A percentile compares a stretch with the other conserved stretches of the same genome.
Evolutionary conservation across 2,329 filamentous ascomycete genomes (phyloP).

Genomic region (Sporothrix pseudoabietina): DNA sequence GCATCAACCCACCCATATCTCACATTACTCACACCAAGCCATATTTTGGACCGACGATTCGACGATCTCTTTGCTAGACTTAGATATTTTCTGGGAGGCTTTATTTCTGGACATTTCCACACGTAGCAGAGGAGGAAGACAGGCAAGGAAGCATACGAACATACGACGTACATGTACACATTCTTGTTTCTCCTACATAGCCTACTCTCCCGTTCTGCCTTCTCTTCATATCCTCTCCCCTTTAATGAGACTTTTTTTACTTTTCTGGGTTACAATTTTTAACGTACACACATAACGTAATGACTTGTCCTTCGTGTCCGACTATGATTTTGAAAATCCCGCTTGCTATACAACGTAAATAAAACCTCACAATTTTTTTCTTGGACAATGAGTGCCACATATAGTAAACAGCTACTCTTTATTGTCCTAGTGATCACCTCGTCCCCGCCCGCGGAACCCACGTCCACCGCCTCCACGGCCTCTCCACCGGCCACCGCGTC

Average conservation of each 20-base stretch:
- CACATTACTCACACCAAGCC: neutral
- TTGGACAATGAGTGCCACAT: neutral
- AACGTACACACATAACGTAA: too few species aligned
- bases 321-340: neutral
- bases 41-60: neutral
- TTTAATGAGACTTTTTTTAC: constrained; percentile 13
- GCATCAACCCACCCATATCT: neutral
- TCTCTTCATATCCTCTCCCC: constrained; percentile 19
- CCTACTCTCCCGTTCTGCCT: constrained; percentile 6
- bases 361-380: neutral
- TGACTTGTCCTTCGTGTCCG: neutral
- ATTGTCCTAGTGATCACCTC: constrained; percentile 20
- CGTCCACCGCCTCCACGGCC: constrained; percentile 39
- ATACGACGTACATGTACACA: neutral
- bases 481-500: constrained; percentile 42
- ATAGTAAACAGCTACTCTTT: neutral
- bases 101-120: neutral
- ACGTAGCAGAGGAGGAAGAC: neutral
- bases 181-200: neutral
- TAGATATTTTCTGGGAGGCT: neutral
- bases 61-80: constrained; percentile 5
- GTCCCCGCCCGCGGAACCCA: constrained; percentile 37
- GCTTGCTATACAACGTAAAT: constrained; percentile 14
- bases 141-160: neutral
- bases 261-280: neutral